Evolutionary conservation across 257 asterid genomes (phyloP), one percentile per base, ranked within the genome.

Genomic region (Catharanthus roseus): DNA sequence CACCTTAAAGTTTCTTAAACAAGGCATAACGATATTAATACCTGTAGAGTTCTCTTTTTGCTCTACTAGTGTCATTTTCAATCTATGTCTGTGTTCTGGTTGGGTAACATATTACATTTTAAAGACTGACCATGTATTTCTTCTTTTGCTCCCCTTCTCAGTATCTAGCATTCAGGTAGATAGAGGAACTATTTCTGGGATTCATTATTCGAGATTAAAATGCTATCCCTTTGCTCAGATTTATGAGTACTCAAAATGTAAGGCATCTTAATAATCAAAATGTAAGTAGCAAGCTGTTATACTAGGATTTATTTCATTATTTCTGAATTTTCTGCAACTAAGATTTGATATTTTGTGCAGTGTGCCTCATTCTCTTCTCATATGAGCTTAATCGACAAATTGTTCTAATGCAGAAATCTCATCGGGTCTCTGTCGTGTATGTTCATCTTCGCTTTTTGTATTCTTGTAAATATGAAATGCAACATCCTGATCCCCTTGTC

Each of bases 171-270:
- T 71, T 84, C 79, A 65, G 75, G 84, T 77, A 62, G 82, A 86
- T 75, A 79, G 67, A 67, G 92, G 77, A 69, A 79, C 90, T 28
- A 79, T 93, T 49, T 77, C 96, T 34, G 97, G 95, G 65, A 85
- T 56, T 79, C 36, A 65, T 79, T 83, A 81, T 47, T 77, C 77
- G 71, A 77, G 77, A 77, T 80, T 77, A 77, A 79, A 72, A 61
- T 42, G 66, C 75, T 93, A 90, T 66, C 95, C 95, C 8, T 90
- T 71, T 72, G 96, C 98, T 38, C 80, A 58, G 9, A 72, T 89
- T 74, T 93, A 93, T n/a, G 97, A 93, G 85, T 87, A 78, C 70
- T 87, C 97, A 29, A 93, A 93, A 87, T 80, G 97, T 90, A 81
- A 84, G 91, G 42, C 57, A 76, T 44, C 58, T 68, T 71, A 33